Base-by-base conservation (phyloP, 2,329 filamentous ascomycete species). In the Xylariales sp. region DNA sequence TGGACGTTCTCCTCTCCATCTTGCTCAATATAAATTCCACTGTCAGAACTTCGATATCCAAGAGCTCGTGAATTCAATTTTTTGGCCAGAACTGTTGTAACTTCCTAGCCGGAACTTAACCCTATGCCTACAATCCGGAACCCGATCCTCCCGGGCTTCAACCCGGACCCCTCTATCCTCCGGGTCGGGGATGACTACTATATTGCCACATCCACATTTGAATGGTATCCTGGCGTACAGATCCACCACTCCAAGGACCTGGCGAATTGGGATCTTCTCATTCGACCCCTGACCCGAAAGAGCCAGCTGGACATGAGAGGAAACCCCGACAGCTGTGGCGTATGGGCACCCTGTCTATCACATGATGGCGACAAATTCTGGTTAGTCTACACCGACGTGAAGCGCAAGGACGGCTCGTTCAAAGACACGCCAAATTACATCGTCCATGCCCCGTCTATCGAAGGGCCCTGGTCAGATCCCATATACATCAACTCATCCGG, bases 361-460 rank as follows among this genome's bases (percentile, higher is more conserved):
- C 76, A 82, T 48, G 78, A 82, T 47, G 77, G 76, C 33, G 64
- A 71, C 3, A 70, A 62, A 40, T 83, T 81, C 59, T 82, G 73
- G 69, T 70, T 83, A 4, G 78, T 82, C 2, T 83, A 80, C 56
- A 81, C 78, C 1, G 77, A 82, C 51, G 78, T 83, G 12, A 83
- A 82, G 61, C 76, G 79, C 48, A 82, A 82, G 55, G 80, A 83
- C 49, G 80, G 79, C 10, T 76, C 72, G 3, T 82, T 80, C 68
- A 81, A 80, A 55, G 78, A 82, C 50, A 70, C 75, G 1, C 78
- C 74, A 48, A 83, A 82, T 51, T 83, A 82, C 53, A 80, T 83
- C 44, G 72, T 83, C 40, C 73, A 54, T 24, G 69, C 74, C 1
- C 61, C 68, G 0, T 50, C 61, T 4, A 75, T 82, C 40, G 68